Conservation (phyloP, 257 asterid species). For the Rauvolfia tetraphylla region DNA sequence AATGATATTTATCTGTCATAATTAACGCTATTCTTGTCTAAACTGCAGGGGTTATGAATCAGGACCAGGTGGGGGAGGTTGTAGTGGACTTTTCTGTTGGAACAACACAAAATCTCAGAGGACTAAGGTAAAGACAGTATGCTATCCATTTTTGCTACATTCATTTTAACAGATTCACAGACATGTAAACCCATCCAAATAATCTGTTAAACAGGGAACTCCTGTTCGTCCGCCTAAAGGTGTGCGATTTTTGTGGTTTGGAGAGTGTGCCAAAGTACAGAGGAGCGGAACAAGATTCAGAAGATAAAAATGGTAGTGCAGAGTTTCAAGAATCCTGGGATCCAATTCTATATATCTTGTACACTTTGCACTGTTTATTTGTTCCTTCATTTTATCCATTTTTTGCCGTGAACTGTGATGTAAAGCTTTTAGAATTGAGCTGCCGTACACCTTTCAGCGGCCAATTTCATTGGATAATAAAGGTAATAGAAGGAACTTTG, state of each 20-base stretch:
- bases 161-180: background rate
- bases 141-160: background rate
- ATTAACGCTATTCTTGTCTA: conserved; percentile 7
- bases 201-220: conserved; percentile 51
- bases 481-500: background rate
- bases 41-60: conserved; percentile 85
- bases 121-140: conserved; percentile 36
- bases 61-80: conserved; percentile 69
- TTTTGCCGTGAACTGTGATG: background rate
- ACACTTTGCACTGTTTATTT: conserved; percentile 8
- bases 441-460: background rate
- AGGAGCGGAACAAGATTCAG: conserved; percentile 27
- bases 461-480: conserved; percentile 1
- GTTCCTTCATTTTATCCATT: background rate
- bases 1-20: background rate
- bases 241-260: conserved; percentile 66
- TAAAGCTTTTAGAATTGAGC: background rate
- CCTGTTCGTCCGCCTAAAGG: conserved; percentile 45
- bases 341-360: background rate
- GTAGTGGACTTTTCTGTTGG: conserved; percentile 90
- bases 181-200: conserved; percentile 1
- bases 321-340: conserved; percentile 3
- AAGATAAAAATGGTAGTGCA: conserved; percentile 28
- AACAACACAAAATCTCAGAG: conserved; percentile 48
- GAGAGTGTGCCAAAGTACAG: conserved; percentile 57